Evolutionary conservation across 2,329 filamentous ascomycete genomes (phyloP).

Genomic region (Aspergillus fijiensis): DNA sequence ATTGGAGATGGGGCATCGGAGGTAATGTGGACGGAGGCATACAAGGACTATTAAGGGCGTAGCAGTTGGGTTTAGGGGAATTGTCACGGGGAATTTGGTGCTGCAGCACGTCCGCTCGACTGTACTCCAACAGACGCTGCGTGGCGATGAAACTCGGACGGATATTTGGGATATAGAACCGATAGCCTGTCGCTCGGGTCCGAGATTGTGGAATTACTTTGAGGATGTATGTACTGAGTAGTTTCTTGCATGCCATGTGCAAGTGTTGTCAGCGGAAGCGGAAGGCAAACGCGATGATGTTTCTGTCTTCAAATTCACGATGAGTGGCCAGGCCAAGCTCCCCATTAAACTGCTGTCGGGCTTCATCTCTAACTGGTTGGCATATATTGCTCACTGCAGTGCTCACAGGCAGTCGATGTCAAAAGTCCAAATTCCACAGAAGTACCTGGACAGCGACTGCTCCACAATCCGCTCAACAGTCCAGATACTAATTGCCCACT

Average conservation of each 20-base stretch:
- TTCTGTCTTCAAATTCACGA: neutral
- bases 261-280: too few relatives aligned
- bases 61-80: neutral
- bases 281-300: too few relatives aligned
- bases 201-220: too few relatives aligned
- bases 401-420: neutral
- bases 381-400: neutral
- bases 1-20: neutral
- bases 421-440: neutral
- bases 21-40: neutral
- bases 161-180: too few relatives aligned
- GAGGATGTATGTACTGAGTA: too few relatives aligned
- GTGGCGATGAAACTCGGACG: too few relatives aligned
- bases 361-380: neutral
- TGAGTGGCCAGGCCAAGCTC: neutral
- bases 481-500: neutral
- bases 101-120: too few relatives aligned
- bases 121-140: too few relatives aligned
- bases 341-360: neutral
- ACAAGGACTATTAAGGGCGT: neutral
- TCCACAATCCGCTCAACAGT: neutral
- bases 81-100: neutral
- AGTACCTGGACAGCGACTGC: too few relatives aligned
- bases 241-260: too few relatives aligned
- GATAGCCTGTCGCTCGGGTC: too few relatives aligned